phyloP scores from a whole-genome alignment of 257 asterid genomes.

The Salvia rosmarinus region DNA sequence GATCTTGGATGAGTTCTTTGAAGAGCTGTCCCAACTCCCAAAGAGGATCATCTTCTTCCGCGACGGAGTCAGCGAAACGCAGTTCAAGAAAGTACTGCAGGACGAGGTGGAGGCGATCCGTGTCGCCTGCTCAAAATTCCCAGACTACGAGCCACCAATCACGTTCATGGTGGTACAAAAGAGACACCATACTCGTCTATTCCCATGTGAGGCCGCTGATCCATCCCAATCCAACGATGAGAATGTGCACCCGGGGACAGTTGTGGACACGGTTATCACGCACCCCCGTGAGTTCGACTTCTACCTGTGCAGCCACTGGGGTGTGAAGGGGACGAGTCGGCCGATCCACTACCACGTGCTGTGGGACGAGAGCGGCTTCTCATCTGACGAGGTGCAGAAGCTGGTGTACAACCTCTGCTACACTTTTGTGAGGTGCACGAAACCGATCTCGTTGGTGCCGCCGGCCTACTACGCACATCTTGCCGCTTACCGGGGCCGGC shows the following conservation, averaged over 20 bases:
- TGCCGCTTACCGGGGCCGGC: conserved; percentile 89
- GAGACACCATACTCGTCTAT: conserved; percentile 85
- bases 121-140: conserved; percentile 59
- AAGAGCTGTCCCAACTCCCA: conserved; percentile 64
- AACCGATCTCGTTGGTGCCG: conserved; percentile 93
- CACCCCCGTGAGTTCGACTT: conserved; percentile 84
- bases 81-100: conserved; percentile 67
- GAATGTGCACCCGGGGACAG: conserved; percentile 86
- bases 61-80: conserved; percentile 97
- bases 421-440: conserved; percentile 93
- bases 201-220: conserved; percentile 51
- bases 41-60: conserved; percentile 76
- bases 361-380: conserved; percentile 81
- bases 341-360: conserved; percentile 87
- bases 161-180: conserved; percentile 89
- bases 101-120: conserved; percentile 70
- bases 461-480: conserved; percentile 97
- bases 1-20: conserved; percentile 66
- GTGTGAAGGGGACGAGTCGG: conserved; percentile 88
- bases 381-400: conserved; percentile 90
- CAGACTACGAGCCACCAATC: conserved; percentile 74
- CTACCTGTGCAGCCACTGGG: conserved; percentile 95
- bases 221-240: conserved; percentile 49
- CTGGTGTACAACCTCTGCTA: conserved; percentile 89
- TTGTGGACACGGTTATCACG: conserved; percentile 82